phyloP scores from a whole-genome alignment of 2,329 filamentous ascomycete species.

The Microcera coccophila region DNA sequence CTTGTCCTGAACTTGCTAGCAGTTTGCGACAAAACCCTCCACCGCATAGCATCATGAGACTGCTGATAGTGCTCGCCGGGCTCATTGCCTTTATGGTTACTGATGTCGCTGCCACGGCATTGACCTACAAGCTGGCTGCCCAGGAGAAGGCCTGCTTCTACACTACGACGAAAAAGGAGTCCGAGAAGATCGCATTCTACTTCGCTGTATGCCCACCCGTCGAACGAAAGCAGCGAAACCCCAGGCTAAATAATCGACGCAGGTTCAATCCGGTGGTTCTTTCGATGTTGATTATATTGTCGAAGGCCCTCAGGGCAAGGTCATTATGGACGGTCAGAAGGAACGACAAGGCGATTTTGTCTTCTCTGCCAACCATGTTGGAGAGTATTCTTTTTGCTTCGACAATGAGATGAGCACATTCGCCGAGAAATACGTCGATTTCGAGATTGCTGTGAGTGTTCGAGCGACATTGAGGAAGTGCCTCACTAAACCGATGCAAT shows the following conservation, averaged over 20 bases:
- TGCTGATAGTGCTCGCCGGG: slow-evolving; percentile 58
- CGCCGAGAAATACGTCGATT: slow-evolving; percentile 95
- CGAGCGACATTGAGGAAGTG: background rate
- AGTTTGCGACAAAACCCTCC: slow-evolving; percentile 28
- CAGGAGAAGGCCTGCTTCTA: slow-evolving; percentile 98
- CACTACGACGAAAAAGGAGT: slow-evolving; percentile 68
- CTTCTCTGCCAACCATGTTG: slow-evolving; percentile 82
- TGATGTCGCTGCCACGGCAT: slow-evolving; percentile 75
- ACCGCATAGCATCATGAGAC: slow-evolving; percentile 54
- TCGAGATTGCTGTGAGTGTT: slow-evolving; percentile 74
- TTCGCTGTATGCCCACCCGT: slow-evolving; percentile 70
- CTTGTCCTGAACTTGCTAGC: slow-evolving; percentile 25
- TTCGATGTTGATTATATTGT: slow-evolving; percentile 97
- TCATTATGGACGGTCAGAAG: slow-evolving; percentile 82
- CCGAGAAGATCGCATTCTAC: slow-evolving; percentile 94
- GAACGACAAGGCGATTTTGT: slow-evolving; percentile 96
- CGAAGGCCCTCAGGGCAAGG: slow-evolving; percentile 72
- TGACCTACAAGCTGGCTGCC: slow-evolving; percentile 87
- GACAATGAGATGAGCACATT: slow-evolving; percentile 98
- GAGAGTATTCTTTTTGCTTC: slow-evolving; percentile 97
- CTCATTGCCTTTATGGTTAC: slow-evolving; percentile 69
- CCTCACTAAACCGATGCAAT: slow-evolving; percentile 1
- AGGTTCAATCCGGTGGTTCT: slow-evolving; percentile 97
- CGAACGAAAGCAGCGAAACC: background rate
- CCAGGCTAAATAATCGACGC: slow-evolving; percentile 12